Percentiles rank a stretch among this genome's conserved stretches.
Evolutionary conservation across 345 rosid genomes (phyloP).

Genomic region (Carallia brachiata): DNA sequence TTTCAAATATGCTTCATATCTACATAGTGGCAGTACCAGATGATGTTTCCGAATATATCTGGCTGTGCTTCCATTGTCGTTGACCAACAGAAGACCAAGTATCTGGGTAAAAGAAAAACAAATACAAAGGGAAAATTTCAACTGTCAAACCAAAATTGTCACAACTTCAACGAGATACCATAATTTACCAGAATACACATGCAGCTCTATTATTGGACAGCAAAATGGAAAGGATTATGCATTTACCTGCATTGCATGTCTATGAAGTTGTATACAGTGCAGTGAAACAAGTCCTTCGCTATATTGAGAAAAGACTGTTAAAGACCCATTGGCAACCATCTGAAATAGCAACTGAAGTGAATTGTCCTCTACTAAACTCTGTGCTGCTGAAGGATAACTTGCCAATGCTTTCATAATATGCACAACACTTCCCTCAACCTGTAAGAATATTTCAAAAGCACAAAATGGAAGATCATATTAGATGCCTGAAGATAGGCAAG

Average conservation of each 20-base stretch:
- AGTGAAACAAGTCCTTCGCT: slow-evolving; percentile 78
- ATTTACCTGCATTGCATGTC: slow-evolving; percentile 99
- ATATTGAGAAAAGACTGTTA: slow-evolving; percentile 61
- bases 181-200: slow-evolving; percentile 1
- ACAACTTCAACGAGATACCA: background rate
- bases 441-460: slow-evolving; percentile 21
- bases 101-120: slow-evolving; percentile 50
- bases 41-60: slow-evolving; percentile 87
- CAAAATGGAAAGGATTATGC: background rate
- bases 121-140: slow-evolving; percentile 10
- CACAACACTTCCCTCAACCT: slow-evolving; percentile 96
- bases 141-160: slow-evolving; percentile 17
- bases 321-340: slow-evolving; percentile 87
- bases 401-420: slow-evolving; percentile 99
- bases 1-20: slow-evolving; percentile 9
- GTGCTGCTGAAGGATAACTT: slow-evolving; percentile 87
- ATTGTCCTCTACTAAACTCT: slow-evolving; percentile 95
- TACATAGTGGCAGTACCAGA: slow-evolving; percentile 57
- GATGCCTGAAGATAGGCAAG: background rate
- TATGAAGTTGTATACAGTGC: slow-evolving; percentile 90
- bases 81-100: slow-evolving; percentile 90
- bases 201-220: background rate
- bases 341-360: slow-evolving; percentile 84
- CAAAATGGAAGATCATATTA: too few species aligned
- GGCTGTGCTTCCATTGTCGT: slow-evolving; percentile 94